Evolutionary conservation across 106 monocot species (phyloP), one percentile per base, ranked within the genome.

Genomic region (Allium fistulosum): DNA sequence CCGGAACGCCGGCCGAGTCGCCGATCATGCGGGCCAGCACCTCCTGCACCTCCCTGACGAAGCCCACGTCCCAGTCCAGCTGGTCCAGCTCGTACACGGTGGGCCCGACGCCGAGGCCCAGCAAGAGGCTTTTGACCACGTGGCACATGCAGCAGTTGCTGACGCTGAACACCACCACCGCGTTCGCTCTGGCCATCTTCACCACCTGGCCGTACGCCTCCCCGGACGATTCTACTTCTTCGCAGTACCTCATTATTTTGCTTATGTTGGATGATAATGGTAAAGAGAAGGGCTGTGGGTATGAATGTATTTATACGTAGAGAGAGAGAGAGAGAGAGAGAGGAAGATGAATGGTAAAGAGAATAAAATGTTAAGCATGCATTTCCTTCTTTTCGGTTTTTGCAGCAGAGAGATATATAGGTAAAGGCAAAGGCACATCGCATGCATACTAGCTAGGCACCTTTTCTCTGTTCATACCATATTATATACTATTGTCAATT

Each of bases 81-180:
- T 77, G 81, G 74, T 90, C 90, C 15, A 91, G 75, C 79, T 91
- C 91, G 79, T 91, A 81, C 0, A 87, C 81, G 11, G 91, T 71
- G 50, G 87, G 86, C 10, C 76, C 81, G 7, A 91, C 91, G 2
- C 91, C 87, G 9, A 91, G 78, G 12, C 83, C 81, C 15, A 80
- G 66, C 17, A 90, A 70, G 17, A 90, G 79, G 45, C 78, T 63
- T 78, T 90, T 90, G 53, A 86, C 80, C 3, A 80, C 90, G 76
- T 90, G 90, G 80, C 83, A 86, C 90, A 90, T 90, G 86, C 90
- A 90, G 76, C 90, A 90, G 18, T 68, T 66, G 62, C 86, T 90
- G 6, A 68, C 50, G 76, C 86, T 86, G 76, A 90, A 90, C 48
- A 90, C 82, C 65, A 86, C 90, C 64, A 90, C 90, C 47, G 86